phyloP scores from a whole-genome alignment of 805 yeast species.

The Lipomyces sp. region DNA sequence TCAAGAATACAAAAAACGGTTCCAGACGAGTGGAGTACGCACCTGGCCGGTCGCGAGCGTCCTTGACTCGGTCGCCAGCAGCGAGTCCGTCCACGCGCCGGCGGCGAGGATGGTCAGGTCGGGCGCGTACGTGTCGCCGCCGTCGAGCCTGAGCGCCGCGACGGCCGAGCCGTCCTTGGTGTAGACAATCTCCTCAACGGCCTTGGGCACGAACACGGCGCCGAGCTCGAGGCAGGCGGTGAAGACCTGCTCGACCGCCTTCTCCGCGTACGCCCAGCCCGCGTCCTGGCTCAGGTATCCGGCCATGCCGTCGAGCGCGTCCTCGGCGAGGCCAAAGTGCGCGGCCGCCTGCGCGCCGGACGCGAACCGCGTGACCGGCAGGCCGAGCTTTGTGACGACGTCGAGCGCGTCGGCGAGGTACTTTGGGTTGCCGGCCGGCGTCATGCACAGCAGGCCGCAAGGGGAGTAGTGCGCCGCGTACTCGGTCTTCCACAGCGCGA shows the following conservation, averaged over 20 bases:
- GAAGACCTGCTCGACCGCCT: constrained; percentile 15
- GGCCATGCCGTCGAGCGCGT: constrained; percentile 33
- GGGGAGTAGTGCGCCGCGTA: constrained; percentile 19
- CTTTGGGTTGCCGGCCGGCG: constrained; percentile 15
- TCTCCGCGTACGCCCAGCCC: constrained; percentile 30
- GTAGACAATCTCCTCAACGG: constrained; percentile 17
- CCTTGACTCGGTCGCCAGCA: constrained; percentile 9
- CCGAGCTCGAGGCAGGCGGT: constrained; percentile 18
- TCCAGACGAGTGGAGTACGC: not conserved
- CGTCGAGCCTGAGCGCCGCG: constrained; percentile 4
- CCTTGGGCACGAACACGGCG: constrained; percentile 16
- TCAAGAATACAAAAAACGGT: not conserved
- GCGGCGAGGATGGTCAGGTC: constrained; percentile 26
- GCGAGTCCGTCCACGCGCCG: constrained; percentile 30
- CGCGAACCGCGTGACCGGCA: constrained; percentile 14
- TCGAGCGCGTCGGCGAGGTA: constrained; percentile 18
- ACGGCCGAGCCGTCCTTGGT: not conserved
- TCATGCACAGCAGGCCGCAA: constrained; percentile 25
- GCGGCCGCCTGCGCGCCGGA: constrained; percentile 4
- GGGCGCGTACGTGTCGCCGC: constrained; percentile 4
- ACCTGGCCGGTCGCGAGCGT: constrained; percentile 30
- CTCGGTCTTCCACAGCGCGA: constrained; percentile 39
- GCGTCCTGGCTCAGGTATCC: constrained; percentile 34
- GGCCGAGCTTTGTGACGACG: constrained; percentile 17
- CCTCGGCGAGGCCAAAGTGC: constrained; percentile 31